Evolutionary conservation across 306 rosid species (phyloP), one percentile per base, ranked within the genome.

Genomic region (Cicer bijugum): DNA sequence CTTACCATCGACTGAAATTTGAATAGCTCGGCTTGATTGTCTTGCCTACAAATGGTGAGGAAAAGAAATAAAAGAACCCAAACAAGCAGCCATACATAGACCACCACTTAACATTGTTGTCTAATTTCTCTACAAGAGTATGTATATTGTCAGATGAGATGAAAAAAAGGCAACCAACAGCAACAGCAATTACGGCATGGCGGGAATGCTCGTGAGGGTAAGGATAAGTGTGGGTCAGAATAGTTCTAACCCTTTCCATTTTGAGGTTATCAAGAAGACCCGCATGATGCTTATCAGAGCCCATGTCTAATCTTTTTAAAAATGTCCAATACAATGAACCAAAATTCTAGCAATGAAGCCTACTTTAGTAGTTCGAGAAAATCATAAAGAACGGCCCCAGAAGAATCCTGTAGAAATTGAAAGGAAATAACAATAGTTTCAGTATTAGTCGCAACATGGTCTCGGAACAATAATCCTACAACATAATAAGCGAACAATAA

Each of bases 181-280:
- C 96, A 78, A 94, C 99, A 60, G 99, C 99, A 61, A 94, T 94
- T 55, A 94, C 45, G 12, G 97, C 99, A 75, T 94, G 99, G 39
- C 97, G 99, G 61, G 99, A 94, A 85, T 94, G 99, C 75, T 91
- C 96, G 0, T 94, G 97, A 51, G 97, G 99, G 78, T 94, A 94
- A 17, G 97, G 99, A 65, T 89, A 94, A 23, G 91, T 86, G 64
- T 82, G 92, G 74, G 96, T 85, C 16, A 91, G 80, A 62, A 91
- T 91, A 38, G 93, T 94, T 69, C 99, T 85, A 82, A 94, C 95
- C 86, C 93, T 91, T 87, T 90, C 90, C 96, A 91, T 94, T 83
- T 81, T 94, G 19, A 91, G 78, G 11, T 91, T 83, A 52, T 94
- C 97, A 58, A 94, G 86, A 60, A 89, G 78, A 52, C 95, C 86